Percentiles rank a stretch among this genome's conserved stretches.
Evolutionary conservation across 2,329 filamentous ascomycete species (phyloP).

Genomic region (Parasarocladium wereldwijsianum): DNA sequence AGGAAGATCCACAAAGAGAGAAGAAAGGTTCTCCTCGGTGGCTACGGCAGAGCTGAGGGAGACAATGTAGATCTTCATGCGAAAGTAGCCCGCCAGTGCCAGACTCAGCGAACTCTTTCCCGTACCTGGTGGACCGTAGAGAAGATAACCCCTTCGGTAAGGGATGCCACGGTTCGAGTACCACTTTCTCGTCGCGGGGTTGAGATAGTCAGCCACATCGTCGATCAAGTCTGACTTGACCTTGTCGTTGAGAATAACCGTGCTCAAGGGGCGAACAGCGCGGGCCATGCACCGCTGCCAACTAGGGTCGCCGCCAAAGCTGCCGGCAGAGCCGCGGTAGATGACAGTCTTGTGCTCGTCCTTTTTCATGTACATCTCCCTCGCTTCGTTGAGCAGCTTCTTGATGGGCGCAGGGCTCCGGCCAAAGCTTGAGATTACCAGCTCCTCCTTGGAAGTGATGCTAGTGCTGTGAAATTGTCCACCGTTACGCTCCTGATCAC

Average conservation of each 20-base stretch:
- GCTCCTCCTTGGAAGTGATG: conserved; percentile 37
- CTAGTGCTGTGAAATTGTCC: too few species aligned
- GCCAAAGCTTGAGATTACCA: conserved; percentile 46
- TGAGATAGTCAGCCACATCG: conserved; percentile 48
- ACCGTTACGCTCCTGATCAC: conserved; percentile 28
- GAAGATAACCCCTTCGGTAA: conserved; percentile 70
- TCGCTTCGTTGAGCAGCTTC: conserved; percentile 44
- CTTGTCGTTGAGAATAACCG: conserved; percentile 47
- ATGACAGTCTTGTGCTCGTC: conserved; percentile 51
- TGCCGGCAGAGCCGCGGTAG: conserved; percentile 39
- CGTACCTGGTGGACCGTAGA: conserved; percentile 68
- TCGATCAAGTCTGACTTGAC: conserved; percentile 44
- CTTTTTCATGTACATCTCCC: conserved; percentile 36
- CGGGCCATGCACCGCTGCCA: conserved; percentile 52
- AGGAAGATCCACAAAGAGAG: conserved; percentile 52
- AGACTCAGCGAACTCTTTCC: conserved; percentile 63
- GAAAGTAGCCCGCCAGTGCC: conserved; percentile 55
- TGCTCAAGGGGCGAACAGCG: conserved; percentile 45
- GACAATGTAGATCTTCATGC: conserved; percentile 58
- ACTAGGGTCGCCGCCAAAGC: conserved; percentile 24
- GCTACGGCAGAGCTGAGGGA: conserved; percentile 47
- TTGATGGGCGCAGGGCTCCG: conserved; percentile 46
- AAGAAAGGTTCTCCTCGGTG: conserved; percentile 49
- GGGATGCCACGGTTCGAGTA: conserved; percentile 75
- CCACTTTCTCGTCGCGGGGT: conserved; percentile 54